phyloP scores from a whole-genome alignment of 306 rosid genomes.

The Acacia confusa region DNA sequence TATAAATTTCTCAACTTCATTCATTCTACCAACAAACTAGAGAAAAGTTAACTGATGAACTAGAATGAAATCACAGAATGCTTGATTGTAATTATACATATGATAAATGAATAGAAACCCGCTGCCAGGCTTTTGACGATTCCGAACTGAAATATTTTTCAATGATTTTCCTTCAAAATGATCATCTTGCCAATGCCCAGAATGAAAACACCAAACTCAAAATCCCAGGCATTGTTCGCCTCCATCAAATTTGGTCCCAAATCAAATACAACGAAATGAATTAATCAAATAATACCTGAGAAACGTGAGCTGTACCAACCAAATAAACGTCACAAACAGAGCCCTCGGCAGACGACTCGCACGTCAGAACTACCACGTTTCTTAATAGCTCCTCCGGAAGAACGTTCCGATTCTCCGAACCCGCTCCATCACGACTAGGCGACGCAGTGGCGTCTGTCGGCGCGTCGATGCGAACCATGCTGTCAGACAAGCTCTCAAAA shows the following conservation, averaged over 20 bases:
- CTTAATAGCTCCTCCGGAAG: conserved; percentile 75
- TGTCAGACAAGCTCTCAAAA: conserved; percentile 61
- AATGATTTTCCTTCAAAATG: conserved; percentile 4
- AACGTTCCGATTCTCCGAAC: conserved; percentile 34
- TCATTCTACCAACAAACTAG: background rate
- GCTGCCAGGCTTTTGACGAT: conserved; percentile 1
- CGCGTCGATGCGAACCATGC: conserved; percentile 69
- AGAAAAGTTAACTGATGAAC: background rate
- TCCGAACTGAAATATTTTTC: background rate
- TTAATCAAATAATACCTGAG: conserved; percentile 51
- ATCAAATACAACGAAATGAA: background rate
- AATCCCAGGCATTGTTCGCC: background rate
- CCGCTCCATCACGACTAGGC: conserved; percentile 27
- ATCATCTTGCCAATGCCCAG: conserved; percentile 18
- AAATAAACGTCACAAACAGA: conserved; percentile 78
- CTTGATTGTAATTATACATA: background rate
- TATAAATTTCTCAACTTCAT: background rate
- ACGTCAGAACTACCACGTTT: conserved; percentile 67
- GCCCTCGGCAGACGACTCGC: conserved; percentile 66
- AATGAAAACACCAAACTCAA: conserved; percentile 4
- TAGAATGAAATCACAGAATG: conserved; percentile 5
- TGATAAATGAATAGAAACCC: background rate
- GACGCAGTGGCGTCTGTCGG: conserved; percentile 34
- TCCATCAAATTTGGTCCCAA: background rate
- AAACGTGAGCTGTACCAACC: conserved; percentile 94